A percentile compares a stretch with the other conserved stretches of the same genome.
These are phyloP conservation scores for Hypseocharis bilobata DNA, from an alignment of 441 rosid species.

Conservation along the genomic window DNA sequence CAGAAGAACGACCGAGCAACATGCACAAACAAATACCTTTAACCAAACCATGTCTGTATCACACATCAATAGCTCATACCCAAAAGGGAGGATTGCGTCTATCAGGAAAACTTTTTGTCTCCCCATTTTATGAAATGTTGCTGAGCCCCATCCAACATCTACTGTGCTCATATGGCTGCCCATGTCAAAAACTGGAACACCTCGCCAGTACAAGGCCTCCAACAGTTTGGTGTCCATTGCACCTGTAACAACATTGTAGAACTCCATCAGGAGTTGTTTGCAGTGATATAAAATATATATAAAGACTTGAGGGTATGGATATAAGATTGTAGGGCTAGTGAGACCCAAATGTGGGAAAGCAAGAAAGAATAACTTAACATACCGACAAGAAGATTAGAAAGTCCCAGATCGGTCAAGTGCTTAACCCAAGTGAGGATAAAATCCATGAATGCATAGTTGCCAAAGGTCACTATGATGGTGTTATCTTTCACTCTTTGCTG, in stretches of 20 bases:
- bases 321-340: neutral
- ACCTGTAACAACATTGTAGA: slow-evolving; percentile 37
- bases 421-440: slow-evolving; percentile 95
- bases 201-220: slow-evolving; percentile 92
- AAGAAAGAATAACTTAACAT: slow-evolving; percentile 22
- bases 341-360: neutral
- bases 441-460: slow-evolving; percentile 97
- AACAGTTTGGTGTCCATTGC: slow-evolving; percentile 89
- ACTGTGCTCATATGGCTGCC: slow-evolving; percentile 86
- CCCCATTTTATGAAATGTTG: slow-evolving; percentile 95
- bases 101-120: slow-evolving; percentile 90
- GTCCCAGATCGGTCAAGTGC: slow-evolving; percentile 75
- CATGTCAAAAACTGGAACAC: slow-evolving; percentile 96
- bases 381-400: slow-evolving; percentile 88
- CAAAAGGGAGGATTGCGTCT: slow-evolving; percentile 71
- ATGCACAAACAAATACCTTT: slow-evolving; percentile 43
- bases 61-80: slow-evolving; percentile 85
- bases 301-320: neutral
- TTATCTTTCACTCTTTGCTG: slow-evolving; percentile 64
- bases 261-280: slow-evolving; percentile 1
- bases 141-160: slow-evolving; percentile 97
- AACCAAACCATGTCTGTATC: slow-evolving; percentile 99
- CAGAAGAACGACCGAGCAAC: slow-evolving; percentile 2
- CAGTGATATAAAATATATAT: neutral
- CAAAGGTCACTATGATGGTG: slow-evolving; percentile 80